Percentiles rank a stretch among this genome's conserved stretches.
phyloP scores from a whole-genome alignment of 108 stramenopile genomes.

The Cyclotella atomus region DNA sequence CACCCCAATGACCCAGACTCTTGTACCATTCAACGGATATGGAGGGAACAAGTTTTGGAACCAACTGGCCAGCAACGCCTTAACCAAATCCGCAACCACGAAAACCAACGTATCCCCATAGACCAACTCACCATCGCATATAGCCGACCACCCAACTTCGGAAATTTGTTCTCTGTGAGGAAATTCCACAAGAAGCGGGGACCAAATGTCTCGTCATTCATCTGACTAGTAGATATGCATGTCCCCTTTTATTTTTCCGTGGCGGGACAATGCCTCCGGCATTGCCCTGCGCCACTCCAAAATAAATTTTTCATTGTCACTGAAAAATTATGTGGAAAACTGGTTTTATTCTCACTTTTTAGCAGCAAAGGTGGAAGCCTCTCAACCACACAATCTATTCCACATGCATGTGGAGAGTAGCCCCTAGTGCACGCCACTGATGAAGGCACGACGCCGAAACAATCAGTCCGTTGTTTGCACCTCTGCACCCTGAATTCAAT shows the following conservation, averaged over 20 bases:
- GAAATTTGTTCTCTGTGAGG: slow-evolving; percentile 4
- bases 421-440: slow-evolving; percentile 1
- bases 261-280: background rate
- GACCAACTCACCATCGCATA: slow-evolving; percentile 5
- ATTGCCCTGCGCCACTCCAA: background rate
- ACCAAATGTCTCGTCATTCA: background rate
- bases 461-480: slow-evolving; percentile 3
- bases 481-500: background rate
- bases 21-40: background rate
- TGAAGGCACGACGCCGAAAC: slow-evolving; percentile 2
- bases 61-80: background rate
- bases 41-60: background rate
- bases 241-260: slow-evolving; percentile 10
- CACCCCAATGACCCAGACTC: slow-evolving; percentile 16
- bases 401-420: background rate
- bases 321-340: background rate
- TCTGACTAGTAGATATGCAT: background rate
- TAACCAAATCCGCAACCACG: background rate
- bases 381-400: no score
- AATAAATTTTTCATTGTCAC: background rate
- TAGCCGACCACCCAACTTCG: slow-evolving; percentile 6
- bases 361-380: no score
- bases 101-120: background rate
- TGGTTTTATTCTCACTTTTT: no score
- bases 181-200: background rate